Evolutionary conservation across 139 green algal species (phyloP).

Genomic region (Tetraselmis striata): DNA sequence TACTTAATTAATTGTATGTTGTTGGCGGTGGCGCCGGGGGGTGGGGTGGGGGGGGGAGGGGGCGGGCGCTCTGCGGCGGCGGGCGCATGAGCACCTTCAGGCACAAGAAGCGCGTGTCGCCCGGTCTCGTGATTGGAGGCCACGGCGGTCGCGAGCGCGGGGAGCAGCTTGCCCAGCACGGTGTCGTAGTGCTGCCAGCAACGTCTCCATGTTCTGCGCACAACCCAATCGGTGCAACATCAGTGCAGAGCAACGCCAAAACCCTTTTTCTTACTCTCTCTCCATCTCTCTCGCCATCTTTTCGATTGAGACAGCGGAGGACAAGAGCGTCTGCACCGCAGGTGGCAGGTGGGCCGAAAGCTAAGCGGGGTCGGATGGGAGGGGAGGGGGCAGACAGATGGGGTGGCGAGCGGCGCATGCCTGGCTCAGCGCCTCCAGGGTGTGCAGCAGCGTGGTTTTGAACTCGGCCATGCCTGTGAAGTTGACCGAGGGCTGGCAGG

Average conservation of each 20-base stretch:
- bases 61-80: slow-evolving; percentile 26
- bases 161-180: slow-evolving; percentile 54
- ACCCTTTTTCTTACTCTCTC: too few relatives aligned
- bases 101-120: slow-evolving; percentile 76
- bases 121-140: slow-evolving; percentile 23
- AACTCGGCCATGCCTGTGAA: slow-evolving; percentile 38
- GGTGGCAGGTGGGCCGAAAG: too few relatives aligned
- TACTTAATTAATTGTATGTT: too few relatives aligned
- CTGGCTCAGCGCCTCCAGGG: slow-evolving; percentile 63
- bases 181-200: slow-evolving; percentile 46
- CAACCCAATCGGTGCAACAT: too few relatives aligned
- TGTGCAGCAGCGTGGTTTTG: slow-evolving; percentile 50
- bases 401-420: too few relatives aligned
- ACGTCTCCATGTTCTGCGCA: slow-evolving; percentile 42
- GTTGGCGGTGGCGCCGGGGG: too few relatives aligned
- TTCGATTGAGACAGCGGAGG: too few relatives aligned
- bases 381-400: too few relatives aligned
- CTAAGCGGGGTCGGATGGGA: too few relatives aligned
- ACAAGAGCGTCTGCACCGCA: too few relatives aligned
- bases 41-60: neutral
- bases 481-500: slow-evolving; percentile 6
- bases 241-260: too few relatives aligned
- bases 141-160: slow-evolving; percentile 56
- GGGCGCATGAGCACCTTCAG: slow-evolving; percentile 64
- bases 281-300: too few relatives aligned